phyloP scores from a whole-genome alignment of 2,329 filamentous ascomycete genomes.

The Fusarium denticulatum region DNA sequence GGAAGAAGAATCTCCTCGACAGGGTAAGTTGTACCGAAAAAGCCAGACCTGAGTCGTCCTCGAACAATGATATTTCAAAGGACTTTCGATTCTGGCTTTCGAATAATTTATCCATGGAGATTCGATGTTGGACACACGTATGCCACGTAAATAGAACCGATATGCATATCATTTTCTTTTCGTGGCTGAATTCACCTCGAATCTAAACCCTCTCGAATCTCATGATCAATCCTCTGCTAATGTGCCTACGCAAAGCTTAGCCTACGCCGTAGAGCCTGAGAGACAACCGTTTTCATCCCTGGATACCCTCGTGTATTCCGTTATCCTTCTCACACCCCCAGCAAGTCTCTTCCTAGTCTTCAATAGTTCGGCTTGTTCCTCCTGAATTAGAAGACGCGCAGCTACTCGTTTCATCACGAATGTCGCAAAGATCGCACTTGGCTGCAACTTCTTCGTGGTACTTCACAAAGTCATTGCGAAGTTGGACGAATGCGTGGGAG shows the following conservation, averaged over 20 bases:
- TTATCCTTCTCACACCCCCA: not conserved
- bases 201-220: no score
- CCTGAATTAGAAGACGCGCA: not conserved
- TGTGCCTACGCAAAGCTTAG: not conserved
- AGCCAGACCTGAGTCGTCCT: not conserved
- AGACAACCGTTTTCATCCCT: not conserved
- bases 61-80: no score
- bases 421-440: not conserved
- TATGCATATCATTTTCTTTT: not conserved
- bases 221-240: not conserved
- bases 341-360: not conserved
- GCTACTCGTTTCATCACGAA: not conserved
- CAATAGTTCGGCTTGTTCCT: not conserved
- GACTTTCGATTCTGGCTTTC: not conserved
- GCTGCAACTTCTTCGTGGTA: not conserved
- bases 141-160: not conserved
- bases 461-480: constrained; percentile 9
- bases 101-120: not conserved
- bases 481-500: constrained; percentile 5
- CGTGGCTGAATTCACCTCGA: not conserved
- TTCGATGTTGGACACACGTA: no score
- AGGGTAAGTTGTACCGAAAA: not conserved
- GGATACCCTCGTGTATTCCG: not conserved
- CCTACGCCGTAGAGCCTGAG: not conserved
- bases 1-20: not conserved